Evolutionary conservation across 2,329 filamentous ascomycete species (phyloP), one percentile per base, ranked within the genome.

Genomic region (Xylaria sp.): DNA sequence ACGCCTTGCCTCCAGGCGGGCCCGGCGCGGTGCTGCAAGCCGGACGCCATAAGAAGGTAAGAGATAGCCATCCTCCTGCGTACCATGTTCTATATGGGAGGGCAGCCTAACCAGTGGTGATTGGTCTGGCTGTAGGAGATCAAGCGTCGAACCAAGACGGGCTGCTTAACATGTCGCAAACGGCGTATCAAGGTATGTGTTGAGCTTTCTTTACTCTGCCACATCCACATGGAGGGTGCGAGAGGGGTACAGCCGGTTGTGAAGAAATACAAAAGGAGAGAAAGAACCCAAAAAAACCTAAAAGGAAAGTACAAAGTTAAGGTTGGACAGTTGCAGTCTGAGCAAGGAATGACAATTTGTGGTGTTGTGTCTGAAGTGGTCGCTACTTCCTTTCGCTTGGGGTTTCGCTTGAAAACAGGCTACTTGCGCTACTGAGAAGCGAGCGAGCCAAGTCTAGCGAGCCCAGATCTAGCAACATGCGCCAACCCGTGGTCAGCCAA

Each of bases 111-210:
- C 64, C 28, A 52, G 64, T 44, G 58, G 44, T 63, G 63, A 23
- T 66, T 65, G 70, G 66, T 57, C 72, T 18, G 72, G 67, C 23
- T 73, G 74, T 77, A 89, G 87, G 87, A 89, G 78, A 89, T 89
- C 76, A 89, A 89, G 78, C 84, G 87, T 70, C 85, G 87, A 74
- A 89, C 87, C 56, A 89, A 89, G 78, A 89, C 87, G 1, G 87
- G 87, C n/a, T 89, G 87, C 73, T 79, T 89, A 77, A 89, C 87
- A 54, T 89, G 87, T 79, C 86, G 87, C 66, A 89, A 88, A 76
- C 84, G 87, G 74, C 83, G 87, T 74, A 89, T 89, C 77, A 89
- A 89, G 87, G 87, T 89, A 80, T 78, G 86, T 82, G 67, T 68
- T 66, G 65, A 59, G 34, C 25, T 57, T 59, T 69, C 41, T 50